Conservation (phyloP, 202 grass and related monocot genomes). For the Cymbopogon flexuosus region DNA sequence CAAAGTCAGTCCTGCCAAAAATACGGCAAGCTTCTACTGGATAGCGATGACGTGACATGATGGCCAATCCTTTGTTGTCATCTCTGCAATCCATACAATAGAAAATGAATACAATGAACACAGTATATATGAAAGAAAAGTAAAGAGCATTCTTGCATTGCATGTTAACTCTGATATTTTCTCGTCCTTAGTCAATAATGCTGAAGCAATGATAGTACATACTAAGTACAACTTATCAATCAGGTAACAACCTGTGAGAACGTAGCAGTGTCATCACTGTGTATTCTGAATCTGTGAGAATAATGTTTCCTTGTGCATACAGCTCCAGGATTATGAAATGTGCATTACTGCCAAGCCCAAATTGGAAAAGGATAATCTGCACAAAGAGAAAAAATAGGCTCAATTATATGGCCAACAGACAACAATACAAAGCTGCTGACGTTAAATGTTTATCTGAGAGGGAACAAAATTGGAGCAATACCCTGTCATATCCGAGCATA, state of each 20-base stretch:
- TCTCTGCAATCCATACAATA: conserved; percentile 51
- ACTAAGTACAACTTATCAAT: conserved; percentile 4
- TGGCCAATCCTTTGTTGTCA: conserved; percentile 93
- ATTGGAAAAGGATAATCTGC: conserved; percentile 95
- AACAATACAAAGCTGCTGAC: neutral
- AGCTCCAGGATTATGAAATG: conserved; percentile 85
- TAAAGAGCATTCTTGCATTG: conserved; percentile 5
- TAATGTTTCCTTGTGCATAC: conserved; percentile 95
- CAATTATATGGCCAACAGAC: conserved; percentile 8
- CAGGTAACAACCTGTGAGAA: conserved; percentile 69
- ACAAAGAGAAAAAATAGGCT: conserved; percentile 29
- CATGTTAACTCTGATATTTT: neutral
- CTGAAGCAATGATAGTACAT: neutral
- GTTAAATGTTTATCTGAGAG: conserved; percentile 24
- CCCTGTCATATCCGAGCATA: conserved; percentile 96
- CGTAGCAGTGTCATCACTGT: conserved; percentile 92
- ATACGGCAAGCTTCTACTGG: conserved; percentile 83
- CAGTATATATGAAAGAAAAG: neutral
- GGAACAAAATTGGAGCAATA: conserved; percentile 34
- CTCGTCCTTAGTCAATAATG: neutral
- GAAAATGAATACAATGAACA: conserved; percentile 28
- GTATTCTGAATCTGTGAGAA: conserved; percentile 86
- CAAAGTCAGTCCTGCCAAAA: conserved; percentile 77
- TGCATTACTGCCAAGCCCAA: conserved; percentile 79
- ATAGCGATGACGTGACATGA: conserved; percentile 97